Evolutionary conservation across 768 basidiomycete species (phyloP), one percentile per base, ranked within the genome.

Genomic region (Omphalotus guepiniiformis): DNA sequence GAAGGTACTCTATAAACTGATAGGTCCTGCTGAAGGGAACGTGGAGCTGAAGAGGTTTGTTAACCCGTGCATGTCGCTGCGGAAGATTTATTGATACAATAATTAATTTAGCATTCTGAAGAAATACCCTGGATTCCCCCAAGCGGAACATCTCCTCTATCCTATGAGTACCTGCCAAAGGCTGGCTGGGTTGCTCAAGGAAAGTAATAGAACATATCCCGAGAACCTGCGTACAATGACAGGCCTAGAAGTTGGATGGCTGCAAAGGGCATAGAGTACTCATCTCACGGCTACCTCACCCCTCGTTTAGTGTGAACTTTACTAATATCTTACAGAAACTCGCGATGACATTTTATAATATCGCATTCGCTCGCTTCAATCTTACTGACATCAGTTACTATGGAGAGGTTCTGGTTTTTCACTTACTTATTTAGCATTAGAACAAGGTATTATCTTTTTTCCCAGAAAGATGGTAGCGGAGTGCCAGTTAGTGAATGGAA

Each of bases 131-230:
- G 82, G 85, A 16, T 91, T 92, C 60, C 83, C 85, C 7, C 89
- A 92, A 60, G 85, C 89, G n/a, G 93, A 97, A 63, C 80, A 85
- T 51, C 69, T 96, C 7, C 81, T 78, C 27, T 96, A 97, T 58
- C 89, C 94, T 0, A 76, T 83, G 67, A 71, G 81, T 19, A 75
- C 90, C 11, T 92, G 93, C 61, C 76, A 76, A 8, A 78, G 83
- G 38, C 63, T 98, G 16, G 81, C 83, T 0, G 76, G 67, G 5
- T 56, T 87, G 48, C 71, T 98, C 57, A 78, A 72, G 60, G 87
- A 92, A 62, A 93, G 90, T 56, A 91, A 85, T 54, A 62, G 60
- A 3, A 76, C 83, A 1, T 93, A 93, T 58, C 89, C 90, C 0
- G 79, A 83, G 58, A 74, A 74, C 50, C 71, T 90, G 74, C 80